Base-by-base conservation (phyloP, 257 asterid species). In the Cordia subcordata region DNA sequence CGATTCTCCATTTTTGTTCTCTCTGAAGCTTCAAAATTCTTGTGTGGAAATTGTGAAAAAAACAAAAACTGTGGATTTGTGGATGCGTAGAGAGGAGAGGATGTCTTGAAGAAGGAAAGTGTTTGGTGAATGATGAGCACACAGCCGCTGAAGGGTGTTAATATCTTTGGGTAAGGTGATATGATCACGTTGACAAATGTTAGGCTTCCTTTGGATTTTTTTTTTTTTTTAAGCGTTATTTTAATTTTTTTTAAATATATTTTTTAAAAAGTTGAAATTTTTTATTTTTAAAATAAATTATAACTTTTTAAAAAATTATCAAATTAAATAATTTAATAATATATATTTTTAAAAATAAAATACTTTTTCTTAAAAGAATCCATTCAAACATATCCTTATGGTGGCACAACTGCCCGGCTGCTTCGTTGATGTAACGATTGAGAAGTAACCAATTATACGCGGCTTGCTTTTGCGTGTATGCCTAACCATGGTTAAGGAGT, bases 1-100 rank as follows among this genome's bases (percentile, higher is more conserved):
- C 82, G 81, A 55, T 21, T 10, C 55, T 76, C 89, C 97, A 89
- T 87, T 17, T 11, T 13, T 27, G 6, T 27, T 27, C 35, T 27
- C 3, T 1, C 35, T 6, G 35, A 27, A 27, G 22, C 19, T 15
- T 55, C 27, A 16, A 27, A 8, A 22, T 9, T 8, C 11, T 1
- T 8, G 23, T 50, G 35, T 27, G 6, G 4, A 47, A 49, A 38
- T 21, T 38, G 17, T 13, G 56, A 33, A 1, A 10, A 9, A 20
- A 8, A n/a, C 0, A 33, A 15, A 13, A 14, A 9, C 22, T 13
- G 13, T 8, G 11, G 49, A 47, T 0, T 4, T 8, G 3, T 0
- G 5, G 15, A 8, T 27, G 5, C 51, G 14, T 62, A 38, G 51
- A 51, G 27, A 17, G 50, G 9, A 18, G 5, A 0, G 1, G 20